Evolutionary conservation across 2,329 filamentous ascomycete species (phyloP), one percentile per base, ranked within the genome.

Genomic region (Reticulascus tulasneorum): DNA sequence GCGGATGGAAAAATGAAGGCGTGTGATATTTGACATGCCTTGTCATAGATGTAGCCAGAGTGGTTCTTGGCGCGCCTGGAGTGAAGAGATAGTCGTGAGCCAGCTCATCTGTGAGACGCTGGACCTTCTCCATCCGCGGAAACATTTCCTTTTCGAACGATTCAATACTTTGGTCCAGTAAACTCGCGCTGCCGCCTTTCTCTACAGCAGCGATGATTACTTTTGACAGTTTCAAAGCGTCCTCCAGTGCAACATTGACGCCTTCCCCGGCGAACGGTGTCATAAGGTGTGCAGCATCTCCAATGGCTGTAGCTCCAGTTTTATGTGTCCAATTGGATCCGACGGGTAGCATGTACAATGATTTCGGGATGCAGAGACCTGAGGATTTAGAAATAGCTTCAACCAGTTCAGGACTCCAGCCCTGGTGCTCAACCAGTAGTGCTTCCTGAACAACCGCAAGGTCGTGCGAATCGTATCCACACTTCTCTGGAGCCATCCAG

Each of bases 241-340:
- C 77, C 29, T 67, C 62, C 51, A 82, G 65, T 2, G 66, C 75
- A 15, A 69, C 58, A 47, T 82, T 81, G 18, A 79, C 75, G 3
- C 77, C 77, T 38, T 77, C 75, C 6, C 77, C 77, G 2, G 70
- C 71, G 43, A 71, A 76, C 1, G 73, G 72, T 1, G 69, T 67
- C 73, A 78, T 77, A 16, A 79, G 48, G 52, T 82, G 76, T 7
- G 77, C 77, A 1, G 77, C 72, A 46, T 82, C 76, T 6, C 78
- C 78, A 18, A 80, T 60, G 11, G 79, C 49, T 0, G 77, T 79
- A 5, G 73, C 49, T 1, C 75, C 73, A 6, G 56, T 50, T 13
- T 56, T 58, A 30, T 69, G 62, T 25, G 60, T 40, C 74, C 75
- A 81, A 3, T 47, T 52, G 29, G 63, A 52, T 3, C 69, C 69